phyloP scores from a whole-genome alignment of 2,329 filamentous ascomycete species.

The Annulohypoxylon truncatum region DNA sequence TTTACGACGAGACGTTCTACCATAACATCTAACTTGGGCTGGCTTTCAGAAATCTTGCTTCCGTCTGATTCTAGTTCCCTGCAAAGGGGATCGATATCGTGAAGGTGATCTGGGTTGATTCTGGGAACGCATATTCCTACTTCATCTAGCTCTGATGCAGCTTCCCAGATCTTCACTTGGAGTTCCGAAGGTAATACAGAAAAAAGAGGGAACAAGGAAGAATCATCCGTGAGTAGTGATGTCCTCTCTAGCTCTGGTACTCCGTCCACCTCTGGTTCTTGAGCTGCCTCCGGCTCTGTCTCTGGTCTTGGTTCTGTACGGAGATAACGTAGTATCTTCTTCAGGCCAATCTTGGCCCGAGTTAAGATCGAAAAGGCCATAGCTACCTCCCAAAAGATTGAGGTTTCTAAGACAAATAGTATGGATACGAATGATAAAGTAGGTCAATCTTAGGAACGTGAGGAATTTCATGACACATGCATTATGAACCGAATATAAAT shows the following conservation, averaged over 20 bases:
- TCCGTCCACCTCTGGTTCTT: neutral
- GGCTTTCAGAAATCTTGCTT: neutral
- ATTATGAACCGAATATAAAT: neutral
- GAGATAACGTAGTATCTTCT: neutral
- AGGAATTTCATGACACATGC: neutral
- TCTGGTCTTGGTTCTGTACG: neutral
- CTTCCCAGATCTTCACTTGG: conserved; percentile 15
- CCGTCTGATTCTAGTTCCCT: too few relatives aligned
- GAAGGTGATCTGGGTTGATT: neutral
- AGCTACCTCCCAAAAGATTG: neutral
- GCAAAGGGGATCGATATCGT: too few relatives aligned
- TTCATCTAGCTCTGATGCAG: neutral
- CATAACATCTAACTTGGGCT: neutral
- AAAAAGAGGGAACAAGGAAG: conserved; percentile 6
- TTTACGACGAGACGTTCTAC: conserved; percentile 2
- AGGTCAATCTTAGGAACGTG: neutral
- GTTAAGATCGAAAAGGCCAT: neutral
- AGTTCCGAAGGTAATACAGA: neutral
- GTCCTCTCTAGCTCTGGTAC: neutral
- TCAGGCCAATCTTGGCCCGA: neutral
- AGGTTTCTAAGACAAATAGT: neutral
- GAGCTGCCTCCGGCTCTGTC: neutral
- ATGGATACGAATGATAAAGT: neutral
- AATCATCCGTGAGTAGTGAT: neutral
- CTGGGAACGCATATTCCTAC: conserved; percentile 9